These are phyloP conservation scores for Garcia nutans DNA, from an alignment of 345 rosid genomes.

Conservation along the genomic window DNA sequence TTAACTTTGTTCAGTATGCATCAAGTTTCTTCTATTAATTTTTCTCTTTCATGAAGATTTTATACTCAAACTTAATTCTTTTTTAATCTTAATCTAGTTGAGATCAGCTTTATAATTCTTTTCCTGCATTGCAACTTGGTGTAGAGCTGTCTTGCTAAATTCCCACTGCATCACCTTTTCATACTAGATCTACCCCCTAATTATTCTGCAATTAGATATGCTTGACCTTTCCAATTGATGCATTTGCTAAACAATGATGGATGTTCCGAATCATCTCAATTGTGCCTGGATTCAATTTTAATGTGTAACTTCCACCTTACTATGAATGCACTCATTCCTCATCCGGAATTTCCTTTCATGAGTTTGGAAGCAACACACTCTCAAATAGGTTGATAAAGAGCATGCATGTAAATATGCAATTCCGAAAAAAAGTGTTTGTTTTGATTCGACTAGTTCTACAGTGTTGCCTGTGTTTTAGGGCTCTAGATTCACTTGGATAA, in stretches of 20 bases:
- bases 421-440: too few species aligned
- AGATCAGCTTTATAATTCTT: neutral
- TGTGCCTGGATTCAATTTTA: neutral
- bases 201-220: neutral
- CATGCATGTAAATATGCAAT: neutral
- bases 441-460: too few species aligned
- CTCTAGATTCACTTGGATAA: conserved; percentile 13
- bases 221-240: neutral
- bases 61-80: neutral
- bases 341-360: neutral
- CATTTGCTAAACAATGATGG: neutral
- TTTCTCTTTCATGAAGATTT: neutral
- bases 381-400: neutral
- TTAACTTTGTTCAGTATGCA: neutral
- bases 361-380: neutral
- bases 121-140: neutral
- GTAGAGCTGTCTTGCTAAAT: neutral
- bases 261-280: neutral
- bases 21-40: neutral
- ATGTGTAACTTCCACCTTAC: neutral
- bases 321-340: neutral
- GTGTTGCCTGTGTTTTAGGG: neutral
- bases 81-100: neutral
- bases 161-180: too few species aligned
- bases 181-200: neutral